These are phyloP conservation scores for Gracilaria domingensis DNA, from an alignment of 23 red algal genomes.

Conservation along the genomic window DNA sequence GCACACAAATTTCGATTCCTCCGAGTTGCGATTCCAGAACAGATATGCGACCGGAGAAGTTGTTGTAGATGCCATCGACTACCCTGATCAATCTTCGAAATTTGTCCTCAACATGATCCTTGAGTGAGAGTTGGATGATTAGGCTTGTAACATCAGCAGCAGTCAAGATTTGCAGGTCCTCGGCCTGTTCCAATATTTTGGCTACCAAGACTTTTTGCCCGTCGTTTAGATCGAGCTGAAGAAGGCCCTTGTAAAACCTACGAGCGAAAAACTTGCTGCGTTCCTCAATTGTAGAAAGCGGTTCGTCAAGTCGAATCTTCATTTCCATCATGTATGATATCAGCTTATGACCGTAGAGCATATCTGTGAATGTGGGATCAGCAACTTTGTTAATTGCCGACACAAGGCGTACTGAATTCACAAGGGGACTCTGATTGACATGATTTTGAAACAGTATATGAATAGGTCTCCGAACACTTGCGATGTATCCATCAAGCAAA, in stretches of 20 bases:
- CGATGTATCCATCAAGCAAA: constrained; percentile 13
- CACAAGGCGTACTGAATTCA: constrained; percentile 7
- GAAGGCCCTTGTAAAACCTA: constrained; percentile 22
- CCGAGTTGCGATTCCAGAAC: constrained; percentile 18
- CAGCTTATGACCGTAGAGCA: constrained; percentile 11
- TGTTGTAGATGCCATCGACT: constrained; percentile 15
- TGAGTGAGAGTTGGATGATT: constrained; percentile 13
- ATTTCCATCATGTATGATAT: constrained; percentile 34
- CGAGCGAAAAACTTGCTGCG: constrained; percentile 36
- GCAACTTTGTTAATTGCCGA: constrained; percentile 12
- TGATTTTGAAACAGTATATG: constrained; percentile 24
- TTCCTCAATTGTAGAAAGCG: constrained; percentile 8
- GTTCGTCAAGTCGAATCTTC: background rate
- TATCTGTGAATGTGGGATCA: constrained; percentile 16
- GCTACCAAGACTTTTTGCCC: constrained; percentile 10
- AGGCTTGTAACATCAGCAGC: background rate
- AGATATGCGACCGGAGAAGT: background rate
- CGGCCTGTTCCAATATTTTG: constrained; percentile 12
- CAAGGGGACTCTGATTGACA: constrained; percentile 1
- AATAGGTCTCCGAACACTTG: constrained; percentile 21
- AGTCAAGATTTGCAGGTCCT: background rate
- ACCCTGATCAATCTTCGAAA: constrained; percentile 19
- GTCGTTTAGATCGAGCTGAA: constrained; percentile 11
- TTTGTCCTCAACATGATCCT: constrained; percentile 17
- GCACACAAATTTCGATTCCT: constrained; percentile 10